Base-by-base conservation (phyloP, 2,329 filamentous ascomycete genomes). In the Fusarium multiceps region DNA sequence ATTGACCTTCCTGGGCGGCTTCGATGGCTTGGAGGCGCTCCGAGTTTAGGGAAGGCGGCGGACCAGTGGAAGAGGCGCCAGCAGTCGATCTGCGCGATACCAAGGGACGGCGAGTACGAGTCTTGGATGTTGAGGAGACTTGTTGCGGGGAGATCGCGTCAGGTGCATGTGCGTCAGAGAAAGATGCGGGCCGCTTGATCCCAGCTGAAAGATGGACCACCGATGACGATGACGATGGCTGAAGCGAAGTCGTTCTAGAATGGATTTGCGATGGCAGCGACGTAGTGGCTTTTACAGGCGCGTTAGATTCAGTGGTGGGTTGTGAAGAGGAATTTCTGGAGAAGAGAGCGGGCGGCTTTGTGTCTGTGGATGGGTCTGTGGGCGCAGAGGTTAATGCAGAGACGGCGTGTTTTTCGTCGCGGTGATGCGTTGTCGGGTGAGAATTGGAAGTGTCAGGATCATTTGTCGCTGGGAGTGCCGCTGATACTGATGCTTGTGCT, bases 51-150 rank as follows among this genome's bases (percentile, higher is more conserved):
- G 77, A 72, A 23, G 76, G 68, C 48, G 78, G 76, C 50, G 77
- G 77, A 42, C 74, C 75, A 63, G 75, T 73, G 58, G 76, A 75
- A 40, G 73, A 75, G 50, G 77, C 77, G 61, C 74, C 73, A 66
- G 74, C 78, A 75, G 77, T 76, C 61, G 81, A 80, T 71, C 76
- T 78, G 66, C 76, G 78, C 41, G 79, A 80, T 51, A 80, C 75
- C 56, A 80, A 78, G 40, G 80, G 79, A 72, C 81, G 82, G 70
- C 80, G 79, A 63, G 77, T 76, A 37, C 74, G 76, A 57, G 79
- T 74, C 54, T 75, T 78, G 48, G 79, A 70, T 48, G 76, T 72
- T 54, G 71, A 62, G 40, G 75, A 62, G 50, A 64, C 61, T 56
- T 72, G 71, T 59, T 76, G 70, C 59, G 74, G 69, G 58, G 72